Conservation (phyloP, 371 early-diverging fungal genomes). For the Syncephalis fuscata region DNA sequence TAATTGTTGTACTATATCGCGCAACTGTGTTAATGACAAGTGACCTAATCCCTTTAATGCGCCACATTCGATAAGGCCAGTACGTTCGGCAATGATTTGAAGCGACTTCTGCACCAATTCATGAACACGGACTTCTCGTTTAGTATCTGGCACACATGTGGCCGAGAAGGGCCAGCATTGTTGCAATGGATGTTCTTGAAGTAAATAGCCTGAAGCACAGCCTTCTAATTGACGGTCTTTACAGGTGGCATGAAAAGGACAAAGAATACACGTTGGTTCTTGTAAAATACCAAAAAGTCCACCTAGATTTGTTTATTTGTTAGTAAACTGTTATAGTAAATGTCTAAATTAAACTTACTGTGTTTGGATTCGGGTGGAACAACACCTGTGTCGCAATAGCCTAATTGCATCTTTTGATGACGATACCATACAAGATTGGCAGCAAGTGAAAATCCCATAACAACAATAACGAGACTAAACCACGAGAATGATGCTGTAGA, state of each 20-base stretch:
- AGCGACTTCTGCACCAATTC: background rate
- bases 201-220: conserved; percentile 2
- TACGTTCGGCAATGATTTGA: conserved; percentile 1
- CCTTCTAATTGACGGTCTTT: background rate
- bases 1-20: background rate
- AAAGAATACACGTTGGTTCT: conserved; percentile 1
- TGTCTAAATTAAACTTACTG: no score
- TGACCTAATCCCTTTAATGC: background rate
- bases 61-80: conserved; percentile 3
- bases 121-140: conserved; percentile 1
- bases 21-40: no score
- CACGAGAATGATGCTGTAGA: no score
- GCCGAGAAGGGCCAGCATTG: conserved; percentile 2
- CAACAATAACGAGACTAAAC: no score
- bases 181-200: conserved; percentile 1
- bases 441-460: no score
- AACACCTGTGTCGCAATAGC: background rate
- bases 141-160: conserved; percentile 3
- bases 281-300: no score
- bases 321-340: no score
- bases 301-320: no score
- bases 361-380: no score
- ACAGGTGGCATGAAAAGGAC: conserved; percentile 3
- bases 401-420: conserved; percentile 6
- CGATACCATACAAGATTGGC: conserved; percentile 10